Conservation (phyloP, 768 basidiomycete genomes). For the Albatrellus ellisii region DNA sequence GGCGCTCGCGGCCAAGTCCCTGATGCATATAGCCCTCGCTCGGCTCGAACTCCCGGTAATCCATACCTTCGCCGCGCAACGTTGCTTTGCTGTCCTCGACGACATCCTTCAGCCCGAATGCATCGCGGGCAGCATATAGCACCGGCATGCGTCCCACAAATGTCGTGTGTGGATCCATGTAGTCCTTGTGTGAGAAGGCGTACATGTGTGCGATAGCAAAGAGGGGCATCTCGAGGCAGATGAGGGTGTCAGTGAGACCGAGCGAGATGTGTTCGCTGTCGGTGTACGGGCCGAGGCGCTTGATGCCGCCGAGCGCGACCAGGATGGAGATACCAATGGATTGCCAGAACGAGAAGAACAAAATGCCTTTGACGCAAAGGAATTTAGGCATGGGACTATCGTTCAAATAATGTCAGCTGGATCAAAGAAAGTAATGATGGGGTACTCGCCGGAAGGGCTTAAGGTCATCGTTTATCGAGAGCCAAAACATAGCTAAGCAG, state of each 20-base stretch:
- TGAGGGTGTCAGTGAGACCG: slow-evolving; percentile 79
- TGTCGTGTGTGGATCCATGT: slow-evolving; percentile 44
- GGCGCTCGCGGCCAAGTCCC: slow-evolving; percentile 70
- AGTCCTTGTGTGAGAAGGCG: slow-evolving; percentile 88
- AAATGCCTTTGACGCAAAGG: slow-evolving; percentile 94
- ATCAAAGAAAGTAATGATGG: background rate
- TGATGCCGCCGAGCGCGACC: slow-evolving; percentile 72
- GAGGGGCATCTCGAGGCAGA: slow-evolving; percentile 95
- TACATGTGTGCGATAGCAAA: slow-evolving; percentile 94
- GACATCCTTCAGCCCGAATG: slow-evolving; percentile 80
- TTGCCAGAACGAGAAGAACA: slow-evolving; percentile 99
- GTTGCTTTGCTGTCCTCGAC: slow-evolving; percentile 76
- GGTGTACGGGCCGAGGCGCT: slow-evolving; percentile 73
- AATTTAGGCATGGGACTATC: slow-evolving; percentile 88
- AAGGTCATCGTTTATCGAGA: slow-evolving; percentile 79
- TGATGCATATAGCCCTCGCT: slow-evolving; percentile 89
- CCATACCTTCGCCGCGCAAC: slow-evolving; percentile 79
- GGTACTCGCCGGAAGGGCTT: slow-evolving; percentile 68
- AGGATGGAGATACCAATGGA: slow-evolving; percentile 74
- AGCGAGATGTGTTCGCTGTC: slow-evolving; percentile 84
- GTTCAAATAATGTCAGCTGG: background rate
- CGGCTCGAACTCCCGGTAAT: slow-evolving; percentile 94
- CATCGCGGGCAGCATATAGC: slow-evolving; percentile 76
- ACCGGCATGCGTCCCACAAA: slow-evolving; percentile 87
- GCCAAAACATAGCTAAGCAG: slow-evolving; percentile 96